Evolutionary conservation across 179 eudicot genomes (phyloP).

Genomic region (Silene vulgaris): DNA sequence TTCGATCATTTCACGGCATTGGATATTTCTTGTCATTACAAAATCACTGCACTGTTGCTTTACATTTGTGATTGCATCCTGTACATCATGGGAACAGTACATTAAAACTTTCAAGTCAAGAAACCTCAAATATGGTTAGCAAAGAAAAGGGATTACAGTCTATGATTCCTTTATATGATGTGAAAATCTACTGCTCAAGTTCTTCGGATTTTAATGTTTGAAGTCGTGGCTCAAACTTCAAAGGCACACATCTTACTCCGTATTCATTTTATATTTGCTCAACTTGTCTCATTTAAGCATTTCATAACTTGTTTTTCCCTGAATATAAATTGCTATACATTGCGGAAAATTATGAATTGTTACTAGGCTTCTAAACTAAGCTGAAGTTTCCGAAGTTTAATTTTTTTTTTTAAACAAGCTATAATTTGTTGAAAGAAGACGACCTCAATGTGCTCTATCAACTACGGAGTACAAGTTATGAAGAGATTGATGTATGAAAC

Average conservation of each 20-base stretch:
- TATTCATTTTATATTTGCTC: background rate
- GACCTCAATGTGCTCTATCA: background rate
- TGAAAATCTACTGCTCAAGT: background rate
- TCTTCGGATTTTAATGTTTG: background rate
- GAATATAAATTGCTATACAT: background rate
- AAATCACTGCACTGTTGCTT: conserved; percentile 97
- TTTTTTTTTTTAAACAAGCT: background rate
- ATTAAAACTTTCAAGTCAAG: background rate
- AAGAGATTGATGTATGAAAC: background rate
- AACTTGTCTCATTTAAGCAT: background rate
- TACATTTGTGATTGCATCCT: conserved; percentile 89
- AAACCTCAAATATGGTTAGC: background rate
- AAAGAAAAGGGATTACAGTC: background rate
- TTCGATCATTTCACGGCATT: conserved; percentile 94
- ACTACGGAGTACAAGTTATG: background rate
- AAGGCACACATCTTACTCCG: background rate
- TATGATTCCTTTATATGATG: background rate
- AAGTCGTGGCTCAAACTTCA: background rate
- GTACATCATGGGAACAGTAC: conserved; percentile 27
- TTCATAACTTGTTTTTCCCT: background rate
- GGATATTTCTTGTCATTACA: conserved; percentile 88
- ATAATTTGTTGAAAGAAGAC: background rate
- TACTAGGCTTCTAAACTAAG: too few species aligned
- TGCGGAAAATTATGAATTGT: background rate
- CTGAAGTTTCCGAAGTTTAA: background rate